A percentile compares a stretch with the other conserved stretches of the same genome.
phyloP scores from a whole-genome alignment of 441 rosid genomes.

The Erysimum pusillum region DNA sequence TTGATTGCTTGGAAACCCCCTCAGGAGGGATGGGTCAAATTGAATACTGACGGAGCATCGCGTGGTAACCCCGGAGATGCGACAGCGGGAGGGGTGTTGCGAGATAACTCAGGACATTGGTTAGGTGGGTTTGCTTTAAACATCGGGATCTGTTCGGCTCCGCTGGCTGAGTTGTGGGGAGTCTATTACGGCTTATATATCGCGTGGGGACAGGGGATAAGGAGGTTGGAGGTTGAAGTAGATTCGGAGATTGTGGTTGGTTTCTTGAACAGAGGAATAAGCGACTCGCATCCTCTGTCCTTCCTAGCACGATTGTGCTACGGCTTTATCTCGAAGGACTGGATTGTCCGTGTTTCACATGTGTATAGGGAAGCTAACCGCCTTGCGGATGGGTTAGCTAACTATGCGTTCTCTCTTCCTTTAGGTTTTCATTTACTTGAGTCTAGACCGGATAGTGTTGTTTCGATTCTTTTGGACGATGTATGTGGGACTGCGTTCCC shows the following conservation, averaged over 20 bases:
- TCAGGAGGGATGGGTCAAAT: not conserved
- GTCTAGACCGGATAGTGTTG: not conserved
- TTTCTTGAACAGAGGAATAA: not conserved
- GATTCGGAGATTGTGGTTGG: not conserved
- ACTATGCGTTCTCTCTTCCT: no score
- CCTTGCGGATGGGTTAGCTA: no score
- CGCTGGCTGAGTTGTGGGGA: not conserved
- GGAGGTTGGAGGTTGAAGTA: not conserved
- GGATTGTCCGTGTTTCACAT: no score
- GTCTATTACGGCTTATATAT: not conserved
- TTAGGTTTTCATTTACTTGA: no score
- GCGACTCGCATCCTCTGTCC: not conserved
- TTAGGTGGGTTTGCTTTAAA: not conserved
- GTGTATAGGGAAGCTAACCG: no score
- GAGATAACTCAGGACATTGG: accelerated
- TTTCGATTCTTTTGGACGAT: no score
- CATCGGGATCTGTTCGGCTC: accelerated
- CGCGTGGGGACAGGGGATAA: not conserved
- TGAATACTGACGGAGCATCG: not conserved
- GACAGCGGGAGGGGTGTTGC: not conserved
- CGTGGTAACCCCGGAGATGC: not conserved
- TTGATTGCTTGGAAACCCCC: no score
- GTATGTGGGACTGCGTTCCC: no score
- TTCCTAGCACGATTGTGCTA: no score
- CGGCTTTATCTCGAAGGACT: no score